Evolutionary conservation across 192 early-diverging fungal species (phyloP), one percentile per base, ranked within the genome.

Genomic region (Linderina pennispora): DNA sequence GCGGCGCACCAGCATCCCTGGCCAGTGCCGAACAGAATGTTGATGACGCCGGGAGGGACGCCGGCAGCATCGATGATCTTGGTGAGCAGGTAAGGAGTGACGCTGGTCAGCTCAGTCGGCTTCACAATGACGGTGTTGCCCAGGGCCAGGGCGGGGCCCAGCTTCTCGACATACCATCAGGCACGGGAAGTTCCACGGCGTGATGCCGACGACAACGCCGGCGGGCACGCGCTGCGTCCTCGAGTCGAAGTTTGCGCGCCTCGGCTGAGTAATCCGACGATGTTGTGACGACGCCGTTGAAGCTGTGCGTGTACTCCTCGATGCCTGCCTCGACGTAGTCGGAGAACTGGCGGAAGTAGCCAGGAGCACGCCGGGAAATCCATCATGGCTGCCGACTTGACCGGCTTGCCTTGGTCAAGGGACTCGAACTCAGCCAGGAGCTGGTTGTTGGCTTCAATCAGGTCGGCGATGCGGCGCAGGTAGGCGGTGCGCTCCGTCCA

Each of bases 21-120:
- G n/a, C 89, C 89, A 1, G 51, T 76, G 45, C 91, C 91, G 61
- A 89, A 84, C n/a, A 91, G 66, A 62, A 93, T 77, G 58, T 90
- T 93, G 47, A 89, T 65, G 7, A 93, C 91, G 28, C 91, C 88
- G 21, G 66, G 45, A 14, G 90, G 89, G 17, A 93, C 58, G 22
- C 84, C 85, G 21, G 86, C 88, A 37, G 87, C 75, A 17, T 75
- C 53, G 31, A 81, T 50, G 16, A 91, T 61, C 21, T 76, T 53
- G 43, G 80, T 78, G 10, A 91, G 70, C 70, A 88, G 58, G 36
- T 78, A 62, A 4, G 77, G 69, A 16, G 79, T 79, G 7, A 82
- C 56, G 21, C 80, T 80, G 26, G 80, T 86, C 35, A 80, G 53
- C 50, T 89, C 86, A n/a, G 77, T 76, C 3, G 89, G 80, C 71